These are phyloP conservation scores for Phoma sp. DNA, from an alignment of 2,329 filamentous ascomycete genomes.

Conservation along the genomic window DNA sequence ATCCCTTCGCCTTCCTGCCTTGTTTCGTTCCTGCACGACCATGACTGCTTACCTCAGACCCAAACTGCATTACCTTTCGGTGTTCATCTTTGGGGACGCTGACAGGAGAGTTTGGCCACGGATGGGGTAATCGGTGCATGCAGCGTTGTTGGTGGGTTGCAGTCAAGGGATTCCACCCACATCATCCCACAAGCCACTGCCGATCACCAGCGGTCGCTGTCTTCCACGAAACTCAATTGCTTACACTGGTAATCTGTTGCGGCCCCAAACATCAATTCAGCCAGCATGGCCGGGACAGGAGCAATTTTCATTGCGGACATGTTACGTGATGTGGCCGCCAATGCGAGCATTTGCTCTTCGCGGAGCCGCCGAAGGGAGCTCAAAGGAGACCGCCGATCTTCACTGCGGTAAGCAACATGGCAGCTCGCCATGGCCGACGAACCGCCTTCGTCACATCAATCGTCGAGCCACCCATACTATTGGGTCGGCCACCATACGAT, in stretches of 20 bases:
- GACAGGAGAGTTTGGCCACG: slow-evolving; percentile 2
- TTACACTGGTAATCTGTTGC: too few relatives aligned
- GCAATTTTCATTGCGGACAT: too few relatives aligned
- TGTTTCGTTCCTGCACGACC: not conserved
- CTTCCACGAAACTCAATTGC: not conserved
- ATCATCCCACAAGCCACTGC: slow-evolving; percentile 9
- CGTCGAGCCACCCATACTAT: slow-evolving; percentile 4
- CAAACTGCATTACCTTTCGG: not conserved
- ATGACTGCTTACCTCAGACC: slow-evolving; percentile 9
- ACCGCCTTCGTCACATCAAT: slow-evolving; percentile 18
- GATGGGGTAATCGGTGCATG: not conserved
- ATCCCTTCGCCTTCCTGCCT: not conserved
- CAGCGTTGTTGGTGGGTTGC: slow-evolving; percentile 10
- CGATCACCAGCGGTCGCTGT: slow-evolving; percentile 5
- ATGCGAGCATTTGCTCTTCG: slow-evolving; percentile 4
- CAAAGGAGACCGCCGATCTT: slow-evolving; percentile 15
- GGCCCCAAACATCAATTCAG: not conserved
- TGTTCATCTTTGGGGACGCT: not conserved
- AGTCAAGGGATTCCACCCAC: slow-evolving; percentile 6
- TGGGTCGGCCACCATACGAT: slow-evolving; percentile 5
- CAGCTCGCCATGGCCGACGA: slow-evolving; percentile 25
- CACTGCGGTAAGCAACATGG: slow-evolving; percentile 26
- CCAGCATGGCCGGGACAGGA: not conserved
- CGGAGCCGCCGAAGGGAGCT: slow-evolving; percentile 2
- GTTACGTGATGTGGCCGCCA: not conserved